Evolutionary conservation across 2,329 filamentous ascomycete species (phyloP).

Genomic region (Scedosporium apiospermum): DNA sequence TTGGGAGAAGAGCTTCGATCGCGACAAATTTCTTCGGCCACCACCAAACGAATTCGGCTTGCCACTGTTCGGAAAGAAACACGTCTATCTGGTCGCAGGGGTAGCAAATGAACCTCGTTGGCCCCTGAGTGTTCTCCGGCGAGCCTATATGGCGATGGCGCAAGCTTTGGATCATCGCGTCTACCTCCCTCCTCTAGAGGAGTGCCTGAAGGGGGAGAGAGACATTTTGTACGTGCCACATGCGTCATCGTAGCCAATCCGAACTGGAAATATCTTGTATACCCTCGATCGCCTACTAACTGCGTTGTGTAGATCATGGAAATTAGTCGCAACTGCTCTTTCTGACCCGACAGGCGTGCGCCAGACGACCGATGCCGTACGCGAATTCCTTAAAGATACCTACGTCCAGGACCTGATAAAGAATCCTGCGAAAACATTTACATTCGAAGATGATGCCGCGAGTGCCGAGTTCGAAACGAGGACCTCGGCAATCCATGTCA

Average conservation of each 20-base stretch:
- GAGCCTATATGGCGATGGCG: slow-evolving; percentile 47
- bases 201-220: slow-evolving; percentile 72
- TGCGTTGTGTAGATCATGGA: slow-evolving; percentile 44
- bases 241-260: background rate
- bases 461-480: slow-evolving; percentile 71
- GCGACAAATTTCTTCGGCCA: slow-evolving; percentile 1
- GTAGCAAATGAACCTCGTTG: slow-evolving; percentile 2
- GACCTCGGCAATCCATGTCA: slow-evolving; percentile 77
- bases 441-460: slow-evolving; percentile 49
- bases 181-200: slow-evolving; percentile 78
- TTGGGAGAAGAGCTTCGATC: background rate
- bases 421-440: slow-evolving; percentile 59
- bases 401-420: slow-evolving; percentile 60
- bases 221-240: slow-evolving; percentile 62
- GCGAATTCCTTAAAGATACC: slow-evolving; percentile 61
- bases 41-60: background rate
- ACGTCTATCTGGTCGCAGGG: background rate
- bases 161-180: slow-evolving; percentile 57
- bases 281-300: background rate
- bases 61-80: background rate
- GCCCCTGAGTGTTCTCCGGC: slow-evolving; percentile 1
- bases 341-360: slow-evolving; percentile 47
- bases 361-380: slow-evolving; percentile 44
- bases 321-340: slow-evolving; percentile 45
- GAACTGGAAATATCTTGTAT: background rate